These are phyloP conservation scores for Xylariaceae sp. DNA, from an alignment of 2,329 filamentous ascomycete genomes.

Conservation along the genomic window DNA sequence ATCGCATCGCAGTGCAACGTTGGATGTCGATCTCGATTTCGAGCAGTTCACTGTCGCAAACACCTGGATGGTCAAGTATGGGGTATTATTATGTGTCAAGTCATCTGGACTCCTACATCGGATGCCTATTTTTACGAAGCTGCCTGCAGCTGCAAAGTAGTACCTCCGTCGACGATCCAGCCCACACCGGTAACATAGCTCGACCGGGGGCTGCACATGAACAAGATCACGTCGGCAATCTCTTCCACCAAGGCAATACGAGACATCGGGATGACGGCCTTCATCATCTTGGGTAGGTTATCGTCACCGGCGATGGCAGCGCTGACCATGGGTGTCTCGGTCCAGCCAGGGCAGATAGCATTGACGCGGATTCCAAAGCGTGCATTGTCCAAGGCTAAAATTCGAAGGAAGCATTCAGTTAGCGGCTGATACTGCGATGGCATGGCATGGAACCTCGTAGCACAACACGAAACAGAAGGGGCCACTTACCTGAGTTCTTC, in stretches of 20 bases:
- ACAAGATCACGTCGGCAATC: slow-evolving; percentile 11
- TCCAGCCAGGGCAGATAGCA: slow-evolving; percentile 10
- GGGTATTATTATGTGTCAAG: background rate
- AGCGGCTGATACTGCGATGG: background rate
- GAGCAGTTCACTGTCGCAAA: background rate
- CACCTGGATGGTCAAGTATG: background rate
- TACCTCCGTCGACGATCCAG: slow-evolving; percentile 12
- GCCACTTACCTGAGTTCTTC: slow-evolving; percentile 8
- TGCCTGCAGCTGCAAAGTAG: slow-evolving; percentile 6
- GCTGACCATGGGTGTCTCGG: slow-evolving; percentile 4
- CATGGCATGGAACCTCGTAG: too few relatives aligned
- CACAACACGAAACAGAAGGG: background rate
- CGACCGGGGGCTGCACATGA: slow-evolving; percentile 9
- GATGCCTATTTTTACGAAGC: background rate
- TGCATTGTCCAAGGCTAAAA: slow-evolving; percentile 5
- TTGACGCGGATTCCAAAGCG: slow-evolving; percentile 2
- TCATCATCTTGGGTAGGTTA: slow-evolving; percentile 7
- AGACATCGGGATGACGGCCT: slow-evolving; percentile 8
- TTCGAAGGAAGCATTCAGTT: background rate
- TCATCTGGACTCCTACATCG: background rate
- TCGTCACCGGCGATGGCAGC: slow-evolving; percentile 2
- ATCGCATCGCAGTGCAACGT: too few relatives aligned
- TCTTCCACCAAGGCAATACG: slow-evolving; percentile 8
- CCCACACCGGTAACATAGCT: slow-evolving; percentile 15
- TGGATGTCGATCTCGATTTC: too few relatives aligned